Conservation (phyloP, 2,329 filamentous ascomycete species). For the Pseudocercospora crystallina region DNA sequence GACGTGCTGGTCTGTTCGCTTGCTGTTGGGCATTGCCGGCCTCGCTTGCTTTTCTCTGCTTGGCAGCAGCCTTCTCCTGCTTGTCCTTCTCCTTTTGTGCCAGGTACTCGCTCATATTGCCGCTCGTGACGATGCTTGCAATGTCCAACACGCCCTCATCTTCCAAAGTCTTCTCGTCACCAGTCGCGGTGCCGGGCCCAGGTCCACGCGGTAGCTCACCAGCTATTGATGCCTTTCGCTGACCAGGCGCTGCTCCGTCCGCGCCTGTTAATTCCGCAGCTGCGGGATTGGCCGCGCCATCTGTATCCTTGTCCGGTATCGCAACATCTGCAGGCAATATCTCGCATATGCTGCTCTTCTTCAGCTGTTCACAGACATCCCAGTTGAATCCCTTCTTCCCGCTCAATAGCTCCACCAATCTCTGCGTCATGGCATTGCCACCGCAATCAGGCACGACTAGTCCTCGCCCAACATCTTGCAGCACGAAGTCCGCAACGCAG, state of each 20-base stretch:
- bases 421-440: conserved; percentile 80
- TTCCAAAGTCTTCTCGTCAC: conserved; percentile 50
- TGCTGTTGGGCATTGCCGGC: conserved; percentile 49
- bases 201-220: conserved; percentile 53
- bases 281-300: conserved; percentile 52
- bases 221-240: conserved; percentile 40
- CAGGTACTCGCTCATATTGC: conserved; percentile 72
- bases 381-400: conserved; percentile 56
- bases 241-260: conserved; percentile 45
- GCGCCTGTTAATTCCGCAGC: conserved; percentile 58
- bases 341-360: conserved; percentile 63
- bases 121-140: conserved; percentile 78
- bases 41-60: conserved; percentile 52
- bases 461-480: conserved; percentile 68
- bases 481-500: conserved; percentile 77
- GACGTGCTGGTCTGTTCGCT: conserved; percentile 56
- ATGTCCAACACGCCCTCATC: conserved; percentile 79
- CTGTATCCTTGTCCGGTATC: conserved; percentile 50
- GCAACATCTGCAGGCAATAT: conserved; percentile 56
- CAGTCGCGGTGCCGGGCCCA: conserved; percentile 56
- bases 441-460: conserved; percentile 67
- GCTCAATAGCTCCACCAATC: conserved; percentile 65
- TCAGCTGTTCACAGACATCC: conserved; percentile 66
- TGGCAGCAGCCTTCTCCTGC: conserved; percentile 60
- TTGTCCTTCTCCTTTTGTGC: conserved; percentile 82